phyloP scores from a whole-genome alignment of 2,329 filamentous ascomycete species.

The Fusarium protoensiforme region DNA sequence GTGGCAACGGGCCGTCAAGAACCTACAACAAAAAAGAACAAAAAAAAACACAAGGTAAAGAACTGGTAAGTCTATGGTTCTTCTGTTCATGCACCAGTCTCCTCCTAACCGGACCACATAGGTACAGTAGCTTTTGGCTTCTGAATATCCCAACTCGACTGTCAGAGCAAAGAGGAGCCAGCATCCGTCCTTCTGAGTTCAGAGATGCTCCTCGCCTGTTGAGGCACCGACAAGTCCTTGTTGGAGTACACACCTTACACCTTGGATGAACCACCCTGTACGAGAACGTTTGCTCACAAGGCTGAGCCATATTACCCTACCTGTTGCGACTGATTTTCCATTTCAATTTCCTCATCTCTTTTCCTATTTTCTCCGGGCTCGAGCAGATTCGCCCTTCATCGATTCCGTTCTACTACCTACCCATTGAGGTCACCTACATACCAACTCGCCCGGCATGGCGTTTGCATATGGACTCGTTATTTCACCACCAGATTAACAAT shows the following conservation, averaged over 20 bases:
- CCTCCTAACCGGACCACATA: slow-evolving; percentile 7
- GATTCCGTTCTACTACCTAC: not conserved
- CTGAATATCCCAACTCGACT: not conserved
- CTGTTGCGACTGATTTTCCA: not conserved
- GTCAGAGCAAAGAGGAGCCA: slow-evolving; percentile 1
- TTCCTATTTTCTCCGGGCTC: not conserved
- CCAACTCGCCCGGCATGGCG: not conserved
- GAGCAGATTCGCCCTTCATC: not conserved
- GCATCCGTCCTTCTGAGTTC: not conserved
- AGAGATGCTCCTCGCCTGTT: slow-evolving; percentile 6
- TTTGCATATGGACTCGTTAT: not conserved
- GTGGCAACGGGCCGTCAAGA: not conserved
- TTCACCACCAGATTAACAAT: not conserved
- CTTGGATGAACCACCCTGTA: slow-evolving; percentile 21
- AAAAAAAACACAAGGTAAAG: not conserved
- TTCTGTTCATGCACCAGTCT: not conserved
- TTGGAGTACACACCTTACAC: slow-evolving; percentile 21
- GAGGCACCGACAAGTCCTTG: slow-evolving; percentile 3
- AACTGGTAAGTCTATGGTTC: not conserved
- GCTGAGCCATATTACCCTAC: not conserved
- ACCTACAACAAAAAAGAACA: not conserved
- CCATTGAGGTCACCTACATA: not conserved
- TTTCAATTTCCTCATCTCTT: slow-evolving; percentile 22
- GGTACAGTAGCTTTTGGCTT: slow-evolving; percentile 3
- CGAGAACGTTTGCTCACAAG: slow-evolving; percentile 3